Conservation (phyloP, 805 yeast genomes). For the Kluyveromyces aestuarii region DNA sequence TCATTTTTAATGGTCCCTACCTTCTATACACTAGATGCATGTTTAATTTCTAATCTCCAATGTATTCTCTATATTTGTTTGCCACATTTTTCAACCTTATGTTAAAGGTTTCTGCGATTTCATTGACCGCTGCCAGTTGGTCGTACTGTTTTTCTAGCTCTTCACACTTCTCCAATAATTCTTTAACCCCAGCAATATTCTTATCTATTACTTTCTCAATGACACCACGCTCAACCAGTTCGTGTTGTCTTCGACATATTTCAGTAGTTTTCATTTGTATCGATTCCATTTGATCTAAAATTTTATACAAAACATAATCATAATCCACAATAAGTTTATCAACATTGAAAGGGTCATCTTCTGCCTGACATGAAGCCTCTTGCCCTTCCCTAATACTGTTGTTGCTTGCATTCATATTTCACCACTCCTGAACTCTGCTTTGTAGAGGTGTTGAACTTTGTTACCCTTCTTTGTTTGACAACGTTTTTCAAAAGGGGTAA, state of each 20-base stretch:
- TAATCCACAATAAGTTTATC: slow-evolving; percentile 50
- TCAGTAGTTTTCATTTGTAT: slow-evolving; percentile 36
- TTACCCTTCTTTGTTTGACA: neutral
- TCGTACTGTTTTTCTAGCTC: slow-evolving; percentile 43
- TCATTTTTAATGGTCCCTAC: neutral
- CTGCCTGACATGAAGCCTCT: neutral
- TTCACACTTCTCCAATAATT: slow-evolving; percentile 36
- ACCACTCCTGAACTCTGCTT: neutral
- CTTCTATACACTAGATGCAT: too few relatives aligned
- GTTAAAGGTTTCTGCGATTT: slow-evolving; percentile 33
- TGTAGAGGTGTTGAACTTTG: neutral
- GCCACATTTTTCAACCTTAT: slow-evolving; percentile 28
- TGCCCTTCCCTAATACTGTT: neutral
- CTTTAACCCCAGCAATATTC: slow-evolving; percentile 34
- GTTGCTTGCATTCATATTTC: neutral
- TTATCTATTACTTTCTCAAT: slow-evolving; percentile 28
- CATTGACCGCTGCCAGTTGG: slow-evolving; percentile 43
- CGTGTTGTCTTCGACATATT: slow-evolving; percentile 19
- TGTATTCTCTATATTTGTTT: slow-evolving; percentile 13
- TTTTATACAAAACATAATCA: slow-evolving; percentile 56
- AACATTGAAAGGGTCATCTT: slow-evolving; percentile 50
- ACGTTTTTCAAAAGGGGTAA: neutral
- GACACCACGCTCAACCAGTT: slow-evolving; percentile 18
- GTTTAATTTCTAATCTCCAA: neutral
- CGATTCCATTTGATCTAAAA: slow-evolving; percentile 44